A percentile compares a stretch with the other conserved stretches of the same genome.
Evolutionary conservation across 345 rosid species (phyloP).

Genomic region (Trapa bicornis): DNA sequence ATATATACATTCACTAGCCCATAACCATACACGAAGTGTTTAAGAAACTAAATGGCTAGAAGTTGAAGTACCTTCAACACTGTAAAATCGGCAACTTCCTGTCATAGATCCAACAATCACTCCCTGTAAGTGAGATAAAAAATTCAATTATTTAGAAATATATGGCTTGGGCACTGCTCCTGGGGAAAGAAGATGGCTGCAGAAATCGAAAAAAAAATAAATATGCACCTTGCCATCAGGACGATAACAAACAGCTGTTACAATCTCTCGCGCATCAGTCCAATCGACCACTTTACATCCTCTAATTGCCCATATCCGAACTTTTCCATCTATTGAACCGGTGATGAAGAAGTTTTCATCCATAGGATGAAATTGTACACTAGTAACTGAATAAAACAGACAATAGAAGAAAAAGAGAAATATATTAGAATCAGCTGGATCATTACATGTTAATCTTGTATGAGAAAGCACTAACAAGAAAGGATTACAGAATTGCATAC

Average conservation of each 20-base stretch:
- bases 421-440: neutral
- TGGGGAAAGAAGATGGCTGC: no score
- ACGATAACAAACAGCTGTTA: conserved; percentile 75
- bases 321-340: conserved; percentile 82
- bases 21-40: neutral
- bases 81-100: conserved; percentile 31
- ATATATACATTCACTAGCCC: neutral
- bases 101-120: conserved; percentile 28
- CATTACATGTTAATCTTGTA: neutral
- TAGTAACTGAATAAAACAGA: conserved; percentile 41
- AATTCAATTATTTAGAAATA: no score
- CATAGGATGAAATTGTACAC: conserved; percentile 72
- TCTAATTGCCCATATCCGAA: conserved; percentile 65
- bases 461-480: neutral
- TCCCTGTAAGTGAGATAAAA: conserved; percentile 12
- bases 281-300: conserved; percentile 67
- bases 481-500: conserved; percentile 19
- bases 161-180: no score
- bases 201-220: no score
- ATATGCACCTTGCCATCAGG: conserved; percentile 44
- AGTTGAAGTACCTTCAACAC: conserved; percentile 17
- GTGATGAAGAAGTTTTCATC: conserved; percentile 64
- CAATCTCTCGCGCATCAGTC: conserved; percentile 56
- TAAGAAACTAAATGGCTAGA: neutral
- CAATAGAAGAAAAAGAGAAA: neutral